These are phyloP conservation scores for Eucalyptus leucophloia DNA, from an alignment of 345 rosid genomes.

Conservation along the genomic window DNA sequence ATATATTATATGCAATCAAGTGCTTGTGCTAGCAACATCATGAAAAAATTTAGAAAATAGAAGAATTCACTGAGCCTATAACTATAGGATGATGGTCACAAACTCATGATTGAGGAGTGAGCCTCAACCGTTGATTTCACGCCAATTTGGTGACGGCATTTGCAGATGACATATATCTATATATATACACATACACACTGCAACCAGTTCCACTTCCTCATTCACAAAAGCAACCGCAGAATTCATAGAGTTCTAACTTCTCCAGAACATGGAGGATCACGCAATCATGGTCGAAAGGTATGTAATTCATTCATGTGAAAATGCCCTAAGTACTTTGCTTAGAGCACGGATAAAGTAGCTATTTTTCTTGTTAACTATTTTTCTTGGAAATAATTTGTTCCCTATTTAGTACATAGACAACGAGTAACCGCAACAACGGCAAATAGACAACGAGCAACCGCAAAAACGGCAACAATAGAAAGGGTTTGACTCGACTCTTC, in stretches of 20 bases:
- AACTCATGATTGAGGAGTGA: background rate
- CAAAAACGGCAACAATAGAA: background rate
- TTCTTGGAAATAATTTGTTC: no score
- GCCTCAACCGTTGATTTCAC: background rate
- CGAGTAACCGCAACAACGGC: background rate
- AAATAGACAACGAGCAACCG: background rate
- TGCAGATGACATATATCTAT: background rate
- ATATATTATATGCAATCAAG: no score
- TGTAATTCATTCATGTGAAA: background rate
- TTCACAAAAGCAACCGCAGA: background rate
- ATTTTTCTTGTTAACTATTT: no score
- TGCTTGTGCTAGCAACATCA: no score
- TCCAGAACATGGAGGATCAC: background rate
- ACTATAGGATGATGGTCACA: background rate
- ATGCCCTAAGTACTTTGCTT: background rate
- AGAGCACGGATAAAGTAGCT: background rate
- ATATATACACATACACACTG: background rate
- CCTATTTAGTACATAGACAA: background rate
- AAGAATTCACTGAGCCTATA: background rate
- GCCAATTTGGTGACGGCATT: background rate
- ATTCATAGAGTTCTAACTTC: background rate
- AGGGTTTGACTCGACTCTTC: background rate
- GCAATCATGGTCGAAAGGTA: background rate
- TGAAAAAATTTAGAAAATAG: background rate
- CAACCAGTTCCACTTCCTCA: background rate